Evolutionary conservation across 768 basidiomycete species (phyloP).

Genomic region (Suillus placidus): DNA sequence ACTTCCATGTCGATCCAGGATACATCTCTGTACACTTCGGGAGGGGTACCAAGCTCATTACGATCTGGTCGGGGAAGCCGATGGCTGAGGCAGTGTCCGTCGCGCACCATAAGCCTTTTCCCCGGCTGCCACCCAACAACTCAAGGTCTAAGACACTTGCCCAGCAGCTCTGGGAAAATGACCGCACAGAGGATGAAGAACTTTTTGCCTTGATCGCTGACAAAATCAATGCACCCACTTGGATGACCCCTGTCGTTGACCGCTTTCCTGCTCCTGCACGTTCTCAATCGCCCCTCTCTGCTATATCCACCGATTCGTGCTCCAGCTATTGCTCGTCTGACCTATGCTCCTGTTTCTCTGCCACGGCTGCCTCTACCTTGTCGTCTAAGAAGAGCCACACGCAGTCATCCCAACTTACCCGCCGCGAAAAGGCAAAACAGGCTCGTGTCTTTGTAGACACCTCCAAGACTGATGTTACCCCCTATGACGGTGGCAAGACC

Average conservation of each 20-base stretch:
- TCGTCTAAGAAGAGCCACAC: slow-evolving; percentile 44
- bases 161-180: slow-evolving; percentile 73
- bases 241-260: slow-evolving; percentile 65
- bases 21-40: slow-evolving; percentile 69
- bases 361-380: slow-evolving; percentile 57
- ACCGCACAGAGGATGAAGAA: slow-evolving; percentile 70
- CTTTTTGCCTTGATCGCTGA: slow-evolving; percentile 76
- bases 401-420: slow-evolving; percentile 56
- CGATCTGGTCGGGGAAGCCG: slow-evolving; percentile 67
- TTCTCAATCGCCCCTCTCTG: slow-evolving; percentile 61
- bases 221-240: slow-evolving; percentile 67
- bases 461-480: slow-evolving; percentile 76
- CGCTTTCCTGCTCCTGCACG: slow-evolving; percentile 56
- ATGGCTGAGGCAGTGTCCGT: slow-evolving; percentile 30
- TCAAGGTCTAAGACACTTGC: slow-evolving; percentile 59
- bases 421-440: slow-evolving; percentile 69
- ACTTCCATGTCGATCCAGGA: slow-evolving; percentile 81
- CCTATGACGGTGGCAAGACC: slow-evolving; percentile 87
- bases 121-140: slow-evolving; percentile 20
- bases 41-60: slow-evolving; percentile 49
- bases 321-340: slow-evolving; percentile 66
- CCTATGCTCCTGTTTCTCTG: slow-evolving; percentile 73
- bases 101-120: slow-evolving; percentile 14
- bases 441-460: slow-evolving; percentile 74
- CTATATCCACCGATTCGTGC: slow-evolving; percentile 52